These are phyloP conservation scores for Escovopsis sp. DNA, from an alignment of 2,329 filamentous ascomycete genomes.

Conservation along the genomic window DNA sequence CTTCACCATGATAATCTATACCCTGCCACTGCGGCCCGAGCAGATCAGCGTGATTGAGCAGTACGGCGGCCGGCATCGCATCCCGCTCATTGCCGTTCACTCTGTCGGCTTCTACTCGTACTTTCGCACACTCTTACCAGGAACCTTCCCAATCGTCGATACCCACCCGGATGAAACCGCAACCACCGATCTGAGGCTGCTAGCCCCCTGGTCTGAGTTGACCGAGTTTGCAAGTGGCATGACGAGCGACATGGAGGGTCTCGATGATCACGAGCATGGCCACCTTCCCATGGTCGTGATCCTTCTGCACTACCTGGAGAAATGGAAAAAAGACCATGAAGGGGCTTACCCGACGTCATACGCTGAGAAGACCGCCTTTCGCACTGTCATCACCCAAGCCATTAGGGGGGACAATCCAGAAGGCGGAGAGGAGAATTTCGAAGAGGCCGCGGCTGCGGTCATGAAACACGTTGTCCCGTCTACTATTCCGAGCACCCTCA, in stretches of 20 bases:
- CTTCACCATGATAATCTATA: slow-evolving; percentile 42
- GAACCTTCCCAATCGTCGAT: slow-evolving; percentile 83
- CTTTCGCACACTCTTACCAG: slow-evolving; percentile 64
- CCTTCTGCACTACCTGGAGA: slow-evolving; percentile 64
- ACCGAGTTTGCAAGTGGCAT: slow-evolving; percentile 49
- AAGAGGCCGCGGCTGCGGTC: slow-evolving; percentile 78
- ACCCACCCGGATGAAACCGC: slow-evolving; percentile 84
- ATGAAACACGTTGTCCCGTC: slow-evolving; percentile 69
- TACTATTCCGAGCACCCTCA: slow-evolving; percentile 52
- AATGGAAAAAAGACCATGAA: slow-evolving; percentile 61
- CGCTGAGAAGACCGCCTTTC: slow-evolving; percentile 75
- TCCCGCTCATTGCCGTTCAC: slow-evolving; percentile 69
- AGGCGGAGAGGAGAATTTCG: slow-evolving; percentile 91
- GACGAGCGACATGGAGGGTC: slow-evolving; percentile 51
- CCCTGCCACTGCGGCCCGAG: slow-evolving; percentile 31
- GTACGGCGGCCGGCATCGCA: slow-evolving; percentile 40
- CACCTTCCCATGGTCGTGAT: slow-evolving; percentile 81
- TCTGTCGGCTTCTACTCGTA: slow-evolving; percentile 87
- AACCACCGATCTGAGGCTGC: slow-evolving; percentile 69
- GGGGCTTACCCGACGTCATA: slow-evolving; percentile 59
- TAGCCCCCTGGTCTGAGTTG: slow-evolving; percentile 78
- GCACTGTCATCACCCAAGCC: slow-evolving; percentile 50
- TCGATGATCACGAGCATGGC: slow-evolving; percentile 72
- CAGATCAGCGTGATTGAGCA: slow-evolving; percentile 30
- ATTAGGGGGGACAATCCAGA: slow-evolving; percentile 62